A percentile compares a stretch with the other conserved stretches of the same genome.
These are phyloP conservation scores for cucumber (Cucumis sativus) DNA, from an alignment of 306 rosid genomes.

Conservation along the genomic window DNA sequence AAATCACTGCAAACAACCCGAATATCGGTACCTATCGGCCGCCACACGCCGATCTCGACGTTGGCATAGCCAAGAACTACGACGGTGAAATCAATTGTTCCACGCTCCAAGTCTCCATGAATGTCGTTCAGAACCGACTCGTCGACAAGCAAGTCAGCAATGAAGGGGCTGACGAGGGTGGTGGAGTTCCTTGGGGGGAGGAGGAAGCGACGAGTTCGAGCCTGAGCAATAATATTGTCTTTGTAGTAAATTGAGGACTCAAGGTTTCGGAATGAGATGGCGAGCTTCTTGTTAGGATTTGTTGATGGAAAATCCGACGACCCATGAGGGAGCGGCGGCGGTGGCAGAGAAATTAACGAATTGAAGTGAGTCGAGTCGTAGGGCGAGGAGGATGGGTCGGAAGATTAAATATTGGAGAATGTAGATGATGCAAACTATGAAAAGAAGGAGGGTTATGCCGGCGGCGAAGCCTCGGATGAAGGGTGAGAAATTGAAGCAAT, in stretches of 20 bases:
- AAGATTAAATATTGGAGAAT: no score
- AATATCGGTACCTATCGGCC: not conserved
- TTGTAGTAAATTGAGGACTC: not conserved
- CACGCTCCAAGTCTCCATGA: not conserved
- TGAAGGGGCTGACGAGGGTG: not conserved
- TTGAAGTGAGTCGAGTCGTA: no score
- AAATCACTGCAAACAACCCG: not conserved
- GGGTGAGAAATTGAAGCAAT: no score
- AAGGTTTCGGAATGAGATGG: not conserved
- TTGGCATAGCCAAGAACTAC: not conserved
- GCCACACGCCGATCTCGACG: not conserved
- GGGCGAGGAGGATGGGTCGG: no score
- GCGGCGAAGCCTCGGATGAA: no score
- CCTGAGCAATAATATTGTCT: not conserved
- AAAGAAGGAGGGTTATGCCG: no score
- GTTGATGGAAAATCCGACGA: not conserved
- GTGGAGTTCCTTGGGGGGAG: not conserved
- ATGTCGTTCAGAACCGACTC: not conserved
- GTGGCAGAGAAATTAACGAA: no score
- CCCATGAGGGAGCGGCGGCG: not conserved
- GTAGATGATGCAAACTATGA: no score
- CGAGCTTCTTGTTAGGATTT: not conserved
- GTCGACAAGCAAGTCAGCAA: not conserved
- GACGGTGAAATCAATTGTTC: not conserved
- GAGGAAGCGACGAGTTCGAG: not conserved